Evolutionary conservation across 1,284 basidiomycete species (phyloP), one percentile per base, ranked within the genome.

Genomic region (Chalciporus sp.): DNA sequence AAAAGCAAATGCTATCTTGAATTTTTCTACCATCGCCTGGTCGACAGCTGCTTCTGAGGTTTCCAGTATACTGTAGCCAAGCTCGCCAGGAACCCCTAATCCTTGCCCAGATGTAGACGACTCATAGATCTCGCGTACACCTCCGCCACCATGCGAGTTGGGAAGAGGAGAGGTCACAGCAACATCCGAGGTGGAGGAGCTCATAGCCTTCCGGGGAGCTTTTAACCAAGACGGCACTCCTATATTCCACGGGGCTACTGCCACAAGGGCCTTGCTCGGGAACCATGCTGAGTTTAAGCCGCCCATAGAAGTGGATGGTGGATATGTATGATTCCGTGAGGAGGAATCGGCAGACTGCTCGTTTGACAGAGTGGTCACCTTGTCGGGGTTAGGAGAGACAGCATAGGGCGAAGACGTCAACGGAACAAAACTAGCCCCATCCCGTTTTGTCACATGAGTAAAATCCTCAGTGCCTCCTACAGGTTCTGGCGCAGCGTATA

Each of bases 1-100:
- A 56, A 95, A 85, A 0, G 93, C 90, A 72, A 96, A 97, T 1
- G 83, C 80, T 26, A 72, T 68, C 51, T 85, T 82, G 69, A 95
- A 95, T 70, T 92, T 90, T 58, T 90, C 88, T 45, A 78, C 75
- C 54, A 82, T 77, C 45, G 88, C 86, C 33, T 76, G 73, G 59
- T 93, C 90, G 16, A 88, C 70, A 4, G 72, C 61, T n/a, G 76
- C 74, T 53, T 83, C 80, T 2, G 85, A 84, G 1, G 83, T 80
- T 61, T 92, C 88, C 31, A 92, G 73, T 16, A 92, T 77, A 63
- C 90, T 92, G 69, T 85, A 92, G 28, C 87, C 83, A 58, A 90
- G 75, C 55, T 92, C 89, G 35, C 76, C 76, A 26, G 74, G 57
- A 57, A 58, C 72, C 71, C 58, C 76, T 66, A 46, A 58, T 52